These are phyloP conservation scores for Toxoplasma gondii DNA, from an alignment of 169 alveolate species.

Conservation along the genomic window DNA sequence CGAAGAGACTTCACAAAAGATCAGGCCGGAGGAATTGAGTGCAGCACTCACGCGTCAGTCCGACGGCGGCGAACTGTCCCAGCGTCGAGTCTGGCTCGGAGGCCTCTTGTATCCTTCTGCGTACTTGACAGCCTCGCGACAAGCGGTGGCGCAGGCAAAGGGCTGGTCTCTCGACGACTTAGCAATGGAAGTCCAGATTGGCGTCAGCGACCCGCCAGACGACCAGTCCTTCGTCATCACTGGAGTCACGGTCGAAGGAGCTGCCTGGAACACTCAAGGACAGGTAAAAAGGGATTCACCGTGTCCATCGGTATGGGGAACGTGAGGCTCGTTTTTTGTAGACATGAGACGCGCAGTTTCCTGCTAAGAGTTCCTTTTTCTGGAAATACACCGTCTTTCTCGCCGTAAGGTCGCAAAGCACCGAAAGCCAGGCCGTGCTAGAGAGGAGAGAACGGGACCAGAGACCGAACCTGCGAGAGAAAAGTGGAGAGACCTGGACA, in stretches of 20 bases:
- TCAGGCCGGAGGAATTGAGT: background rate
- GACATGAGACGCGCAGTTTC: background rate
- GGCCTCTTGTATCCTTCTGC: conserved; percentile 76
- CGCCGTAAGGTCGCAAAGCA: background rate
- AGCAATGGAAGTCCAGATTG: conserved; percentile 59
- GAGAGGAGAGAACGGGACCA: too few relatives aligned
- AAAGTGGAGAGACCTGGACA: too few relatives aligned
- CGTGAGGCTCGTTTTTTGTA: background rate
- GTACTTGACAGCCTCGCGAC: conserved; percentile 77
- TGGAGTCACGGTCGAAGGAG: conserved; percentile 71
- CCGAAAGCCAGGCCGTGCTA: too few relatives aligned
- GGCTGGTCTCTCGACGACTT: conserved; percentile 70
- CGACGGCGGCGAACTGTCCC: conserved; percentile 66
- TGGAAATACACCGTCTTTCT: background rate
- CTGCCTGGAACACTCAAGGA: conserved; percentile 64
- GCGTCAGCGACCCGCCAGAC: conserved; percentile 51
- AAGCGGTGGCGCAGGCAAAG: conserved; percentile 69
- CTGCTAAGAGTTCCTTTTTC: background rate
- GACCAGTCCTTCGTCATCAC: conserved; percentile 67
- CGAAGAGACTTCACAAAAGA: conserved; percentile 74
- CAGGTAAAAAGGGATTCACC: conserved; percentile 24
- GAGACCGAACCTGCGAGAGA: too few relatives aligned
- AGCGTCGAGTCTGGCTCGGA: conserved; percentile 70
- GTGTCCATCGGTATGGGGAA: background rate
- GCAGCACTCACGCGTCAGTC: conserved; percentile 63